phyloP scores from a whole-genome alignment of 345 rosid genomes.

The Lumnitzera littorea region DNA sequence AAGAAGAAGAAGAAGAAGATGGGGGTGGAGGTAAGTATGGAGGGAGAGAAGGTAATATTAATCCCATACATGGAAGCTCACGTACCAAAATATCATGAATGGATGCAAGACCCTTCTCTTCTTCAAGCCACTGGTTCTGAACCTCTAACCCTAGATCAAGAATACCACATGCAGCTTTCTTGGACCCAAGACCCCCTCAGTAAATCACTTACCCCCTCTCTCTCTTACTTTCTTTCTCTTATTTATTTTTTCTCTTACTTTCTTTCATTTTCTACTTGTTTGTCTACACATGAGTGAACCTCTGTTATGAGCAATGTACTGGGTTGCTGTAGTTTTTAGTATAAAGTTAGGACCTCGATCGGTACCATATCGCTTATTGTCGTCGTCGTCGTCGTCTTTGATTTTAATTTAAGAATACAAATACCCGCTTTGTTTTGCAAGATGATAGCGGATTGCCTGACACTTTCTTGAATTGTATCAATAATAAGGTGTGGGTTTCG shows the following conservation, averaged over 20 bases:
- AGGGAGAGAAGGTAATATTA: conserved; percentile 65
- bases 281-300: too few species aligned
- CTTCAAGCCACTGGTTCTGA: conserved; percentile 88
- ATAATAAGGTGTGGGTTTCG: too few species aligned
- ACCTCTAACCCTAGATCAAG: conserved; percentile 76
- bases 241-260: not conserved
- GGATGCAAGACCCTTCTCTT: conserved; percentile 88
- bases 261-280: not conserved
- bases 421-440: too few species aligned
- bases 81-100: conserved; percentile 69
- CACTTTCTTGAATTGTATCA: too few species aligned
- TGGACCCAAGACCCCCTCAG: conserved; percentile 93
- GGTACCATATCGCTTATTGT: too few species aligned
- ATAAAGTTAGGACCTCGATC: not conserved
- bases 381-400: too few species aligned
- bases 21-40: conserved; percentile 53
- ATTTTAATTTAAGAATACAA: too few species aligned
- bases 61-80: conserved; percentile 81
- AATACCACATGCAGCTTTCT: conserved; percentile 74
- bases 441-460: too few species aligned
- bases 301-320: not conserved
- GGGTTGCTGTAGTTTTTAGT: not conserved
- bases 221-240: not conserved
- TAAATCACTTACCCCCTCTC: conserved; percentile 14
- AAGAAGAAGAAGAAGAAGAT: conserved; percentile 5